Evolutionary conservation across 129 eudicot genomes (phyloP).

Genomic region (Flaveria bidentis): DNA sequence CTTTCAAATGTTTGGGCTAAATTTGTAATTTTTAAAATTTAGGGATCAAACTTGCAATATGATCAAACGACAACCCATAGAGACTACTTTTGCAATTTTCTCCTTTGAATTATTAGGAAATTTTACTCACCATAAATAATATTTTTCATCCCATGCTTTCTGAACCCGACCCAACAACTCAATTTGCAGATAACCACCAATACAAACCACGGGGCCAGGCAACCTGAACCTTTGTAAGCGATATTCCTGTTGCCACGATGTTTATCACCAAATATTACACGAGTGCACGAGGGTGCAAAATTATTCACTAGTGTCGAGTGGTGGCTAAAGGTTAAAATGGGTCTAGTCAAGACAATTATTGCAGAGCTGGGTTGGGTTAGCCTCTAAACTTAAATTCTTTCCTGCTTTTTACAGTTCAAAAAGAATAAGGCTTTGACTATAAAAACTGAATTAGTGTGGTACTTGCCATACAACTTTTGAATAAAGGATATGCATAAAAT

Average conservation of each 20-base stretch:
- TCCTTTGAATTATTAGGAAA: neutral
- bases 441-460: neutral
- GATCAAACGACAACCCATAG: no score
- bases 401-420: neutral
- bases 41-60: no score
- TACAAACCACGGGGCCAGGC: conserved; percentile 76
- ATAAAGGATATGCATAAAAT: neutral
- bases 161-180: conserved; percentile 82
- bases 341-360: neutral
- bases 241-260: conserved; percentile 49
- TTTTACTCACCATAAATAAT: conserved; percentile 69
- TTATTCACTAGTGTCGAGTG: no score
- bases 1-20: no score
- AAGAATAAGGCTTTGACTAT: neutral
- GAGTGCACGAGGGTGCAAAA: neutral
- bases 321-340: neutral
- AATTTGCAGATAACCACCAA: conserved; percentile 76
- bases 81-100: no score
- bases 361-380: neutral
- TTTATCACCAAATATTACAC: neutral
- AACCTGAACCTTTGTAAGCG: conserved; percentile 66
- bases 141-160: conserved; percentile 56
- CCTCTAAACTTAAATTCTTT: neutral
- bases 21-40: no score
- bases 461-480: neutral